Evolutionary conservation across 345 rosid genomes (phyloP).

Genomic region (Punica granatum): DNA sequence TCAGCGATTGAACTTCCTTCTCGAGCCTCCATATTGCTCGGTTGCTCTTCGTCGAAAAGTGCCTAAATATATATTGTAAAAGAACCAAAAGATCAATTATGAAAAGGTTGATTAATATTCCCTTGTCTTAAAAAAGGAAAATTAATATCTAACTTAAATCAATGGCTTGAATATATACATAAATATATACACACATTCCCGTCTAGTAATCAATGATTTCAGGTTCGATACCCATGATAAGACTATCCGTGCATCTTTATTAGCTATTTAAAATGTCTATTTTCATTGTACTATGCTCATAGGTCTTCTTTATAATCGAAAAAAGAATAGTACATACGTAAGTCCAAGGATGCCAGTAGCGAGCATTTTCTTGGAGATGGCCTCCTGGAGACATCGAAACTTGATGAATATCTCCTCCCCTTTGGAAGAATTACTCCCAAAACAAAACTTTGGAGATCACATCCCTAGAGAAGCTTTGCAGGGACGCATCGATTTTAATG

Average conservation of each 20-base stretch:
- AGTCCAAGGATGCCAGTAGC: constrained; percentile 23
- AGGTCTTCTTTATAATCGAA: too few relatives aligned
- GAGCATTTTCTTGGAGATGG: constrained; percentile 25
- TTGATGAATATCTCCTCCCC: constrained; percentile 32
- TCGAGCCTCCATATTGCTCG: constrained; percentile 30
- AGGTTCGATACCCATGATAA: too few relatives aligned
- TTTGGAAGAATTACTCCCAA: constrained; percentile 31
- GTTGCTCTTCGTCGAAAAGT: constrained; percentile 27
- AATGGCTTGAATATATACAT: too few relatives aligned
- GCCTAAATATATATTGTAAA: constrained; percentile 3
- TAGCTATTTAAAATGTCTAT: too few relatives aligned
- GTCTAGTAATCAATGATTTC: too few relatives aligned
- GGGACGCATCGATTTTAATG: constrained; percentile 21
- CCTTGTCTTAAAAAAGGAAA: too few relatives aligned
- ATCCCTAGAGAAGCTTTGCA: constrained; percentile 40
- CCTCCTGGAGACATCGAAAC: constrained; percentile 29
- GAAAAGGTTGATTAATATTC: too few relatives aligned
- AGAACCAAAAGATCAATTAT: too few relatives aligned
- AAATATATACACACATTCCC: background rate
- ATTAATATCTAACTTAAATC: too few relatives aligned
- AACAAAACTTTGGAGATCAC: constrained; percentile 46
- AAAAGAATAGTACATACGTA: too few relatives aligned
- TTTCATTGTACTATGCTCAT: too few relatives aligned
- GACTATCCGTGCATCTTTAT: too few relatives aligned
- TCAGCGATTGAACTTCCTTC: constrained; percentile 23